phyloP scores from a whole-genome alignment of 495 filamentous ascomycete species.

The Aspergillus olivimuriae region DNA sequence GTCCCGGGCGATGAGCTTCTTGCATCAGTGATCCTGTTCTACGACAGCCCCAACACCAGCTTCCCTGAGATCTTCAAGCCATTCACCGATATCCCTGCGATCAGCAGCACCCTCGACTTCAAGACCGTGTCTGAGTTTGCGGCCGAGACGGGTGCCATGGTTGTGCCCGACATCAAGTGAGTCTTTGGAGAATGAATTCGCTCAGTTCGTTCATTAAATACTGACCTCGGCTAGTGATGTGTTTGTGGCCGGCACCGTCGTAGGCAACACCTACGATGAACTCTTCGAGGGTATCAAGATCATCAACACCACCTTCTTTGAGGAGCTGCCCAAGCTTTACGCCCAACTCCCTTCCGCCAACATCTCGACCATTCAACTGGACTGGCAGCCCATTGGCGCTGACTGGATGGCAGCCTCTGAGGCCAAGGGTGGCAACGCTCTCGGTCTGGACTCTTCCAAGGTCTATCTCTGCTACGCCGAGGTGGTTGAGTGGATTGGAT shows the following conservation, averaged over 20 bases:
- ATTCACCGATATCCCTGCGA: conserved; percentile 30
- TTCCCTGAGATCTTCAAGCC: conserved; percentile 30
- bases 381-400: conserved; percentile 43
- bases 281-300: conserved; percentile 26
- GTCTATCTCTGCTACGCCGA: conserved; percentile 34
- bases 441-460: conserved; percentile 33
- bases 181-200: neutral
- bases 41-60: conserved; percentile 23
- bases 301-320: conserved; percentile 34
- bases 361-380: conserved; percentile 32
- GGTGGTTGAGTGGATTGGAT: conserved; percentile 33
- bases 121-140: conserved; percentile 30
- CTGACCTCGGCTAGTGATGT: conserved; percentile 17
- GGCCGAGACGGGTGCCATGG: conserved; percentile 21
- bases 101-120: conserved; percentile 28
- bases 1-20: conserved; percentile 22
- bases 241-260: conserved; percentile 32
- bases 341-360: conserved; percentile 22
- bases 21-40: conserved; percentile 32
- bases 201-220: conserved; percentile 5
- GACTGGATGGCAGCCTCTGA: conserved; percentile 29
- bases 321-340: conserved; percentile 25
- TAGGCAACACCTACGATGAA: conserved; percentile 22
- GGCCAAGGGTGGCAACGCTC: conserved; percentile 31
- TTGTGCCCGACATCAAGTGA: conserved; percentile 26